These are phyloP conservation scores for Tulasnella sp. DNA, from an alignment of 768 basidiomycete genomes.

Conservation along the genomic window DNA sequence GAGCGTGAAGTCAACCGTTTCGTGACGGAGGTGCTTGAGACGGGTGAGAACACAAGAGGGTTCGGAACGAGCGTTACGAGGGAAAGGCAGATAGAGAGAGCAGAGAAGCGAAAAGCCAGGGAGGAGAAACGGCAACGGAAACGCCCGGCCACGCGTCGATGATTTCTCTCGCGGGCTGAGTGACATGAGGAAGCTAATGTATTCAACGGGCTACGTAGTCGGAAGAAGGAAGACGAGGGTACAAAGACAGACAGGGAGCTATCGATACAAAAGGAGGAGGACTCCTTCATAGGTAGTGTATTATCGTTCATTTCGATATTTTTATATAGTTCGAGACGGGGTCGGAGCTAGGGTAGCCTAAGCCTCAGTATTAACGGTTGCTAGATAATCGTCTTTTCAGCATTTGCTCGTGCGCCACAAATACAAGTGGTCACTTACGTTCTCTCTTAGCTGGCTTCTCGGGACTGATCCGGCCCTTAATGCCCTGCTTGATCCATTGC, in stretches of 20 bases:
- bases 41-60: not conserved
- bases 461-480: conserved; percentile 33
- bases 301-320: not conserved
- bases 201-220: not conserved
- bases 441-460: conserved; percentile 31
- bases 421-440: conserved; percentile 27
- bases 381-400: conserved; percentile 12
- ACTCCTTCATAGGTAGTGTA: not conserved
- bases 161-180: not conserved
- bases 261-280: not conserved
- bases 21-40: not conserved
- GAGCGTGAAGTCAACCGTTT: not conserved
- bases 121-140: not conserved
- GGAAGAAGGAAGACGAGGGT: not conserved
- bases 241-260: not conserved
- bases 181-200: not conserved
- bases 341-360: not conserved
- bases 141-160: not conserved
- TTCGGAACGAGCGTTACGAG: not conserved
- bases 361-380: conserved; percentile 30
- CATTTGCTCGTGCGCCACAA: not conserved
- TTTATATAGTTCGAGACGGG: not conserved
- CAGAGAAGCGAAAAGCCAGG: not conserved
- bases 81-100: not conserved
- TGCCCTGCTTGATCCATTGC: conserved; percentile 40